These are phyloP conservation scores for Niveomyces coronatus DNA, from an alignment of 2,329 filamentous ascomycete species.

Conservation along the genomic window DNA sequence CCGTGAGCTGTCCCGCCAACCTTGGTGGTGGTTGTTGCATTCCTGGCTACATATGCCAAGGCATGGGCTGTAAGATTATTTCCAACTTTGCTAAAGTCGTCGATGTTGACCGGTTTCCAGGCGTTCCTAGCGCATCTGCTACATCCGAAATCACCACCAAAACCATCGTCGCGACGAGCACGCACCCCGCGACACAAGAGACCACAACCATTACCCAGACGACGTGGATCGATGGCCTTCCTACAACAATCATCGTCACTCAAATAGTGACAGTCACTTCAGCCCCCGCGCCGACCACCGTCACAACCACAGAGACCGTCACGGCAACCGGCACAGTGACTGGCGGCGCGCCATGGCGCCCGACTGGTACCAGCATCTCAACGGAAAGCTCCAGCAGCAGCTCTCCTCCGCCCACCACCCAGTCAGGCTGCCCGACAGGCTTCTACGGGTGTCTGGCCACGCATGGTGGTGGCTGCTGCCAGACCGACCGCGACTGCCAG, in stretches of 20 bases:
- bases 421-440: constrained; percentile 62
- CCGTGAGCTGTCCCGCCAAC: constrained; percentile 53
- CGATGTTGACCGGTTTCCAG: too few species aligned
- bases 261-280: constrained; percentile 28
- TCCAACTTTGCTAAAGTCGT: too few species aligned
- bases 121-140: constrained; percentile 23
- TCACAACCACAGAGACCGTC: constrained; percentile 22
- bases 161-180: constrained; percentile 14
- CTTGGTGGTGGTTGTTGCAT: constrained; percentile 70
- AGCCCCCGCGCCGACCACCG: constrained; percentile 26
- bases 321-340: constrained; percentile 29
- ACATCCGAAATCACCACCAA: constrained; percentile 13
- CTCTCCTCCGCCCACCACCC: constrained; percentile 14
- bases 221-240: constrained; percentile 24
- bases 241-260: constrained; percentile 31
- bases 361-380: constrained; percentile 29
- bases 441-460: constrained; percentile 86
- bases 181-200: constrained; percentile 11
- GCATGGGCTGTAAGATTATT: constrained; percentile 62
- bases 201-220: constrained; percentile 31
- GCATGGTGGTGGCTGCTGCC: constrained; percentile 78
- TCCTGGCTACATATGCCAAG: constrained; percentile 57
- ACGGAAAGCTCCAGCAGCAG: constrained; percentile 19
- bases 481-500: constrained; percentile 75
- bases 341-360: constrained; percentile 37